These are phyloP conservation scores for Mycena sanguinolenta DNA, from an alignment of 768 basidiomycete genomes.

Conservation along the genomic window DNA sequence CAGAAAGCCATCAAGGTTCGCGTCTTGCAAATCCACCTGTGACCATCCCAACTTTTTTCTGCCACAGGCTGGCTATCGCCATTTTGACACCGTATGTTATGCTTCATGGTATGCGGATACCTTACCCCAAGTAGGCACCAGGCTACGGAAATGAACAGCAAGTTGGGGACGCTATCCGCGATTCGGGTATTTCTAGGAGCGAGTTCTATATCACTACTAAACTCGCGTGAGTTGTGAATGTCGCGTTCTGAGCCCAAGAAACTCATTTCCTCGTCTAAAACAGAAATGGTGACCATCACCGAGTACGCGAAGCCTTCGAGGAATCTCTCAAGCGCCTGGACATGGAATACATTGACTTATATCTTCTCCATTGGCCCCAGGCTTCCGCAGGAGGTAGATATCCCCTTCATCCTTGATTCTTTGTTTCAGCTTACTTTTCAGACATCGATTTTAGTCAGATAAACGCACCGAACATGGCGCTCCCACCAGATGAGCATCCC, in stretches of 20 bases:
- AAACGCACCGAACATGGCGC: conserved; percentile 14
- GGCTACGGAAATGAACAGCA: conserved; percentile 55
- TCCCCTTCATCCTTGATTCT: background rate
- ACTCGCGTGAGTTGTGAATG: conserved; percentile 43
- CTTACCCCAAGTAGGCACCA: conserved; percentile 19
- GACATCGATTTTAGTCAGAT: conserved; percentile 21
- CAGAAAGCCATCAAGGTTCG: conserved; percentile 22
- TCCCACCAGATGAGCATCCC: conserved; percentile 42
- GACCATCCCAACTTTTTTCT: background rate
- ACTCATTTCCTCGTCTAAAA: conserved; percentile 16
- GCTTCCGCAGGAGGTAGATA: conserved; percentile 14
- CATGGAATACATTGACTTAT: conserved; percentile 58
- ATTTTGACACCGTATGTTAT: conserved; percentile 48
- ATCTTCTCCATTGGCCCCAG: conserved; percentile 47
- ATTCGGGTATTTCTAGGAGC: conserved; percentile 57
- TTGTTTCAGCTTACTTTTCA: background rate
- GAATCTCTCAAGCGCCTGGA: conserved; percentile 49
- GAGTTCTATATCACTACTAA: conserved; percentile 67
- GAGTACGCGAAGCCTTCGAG: conserved; percentile 54
- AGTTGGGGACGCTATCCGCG: conserved; percentile 61
- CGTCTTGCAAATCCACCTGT: background rate
- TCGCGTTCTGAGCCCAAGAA: conserved; percentile 20
- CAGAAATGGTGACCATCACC: conserved; percentile 43
- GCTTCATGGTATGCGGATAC: background rate
- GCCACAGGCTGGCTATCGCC: conserved; percentile 51